These are phyloP conservation scores for Myxozyma monticola DNA, from an alignment of 805 yeast genomes.

Conservation along the genomic window DNA sequence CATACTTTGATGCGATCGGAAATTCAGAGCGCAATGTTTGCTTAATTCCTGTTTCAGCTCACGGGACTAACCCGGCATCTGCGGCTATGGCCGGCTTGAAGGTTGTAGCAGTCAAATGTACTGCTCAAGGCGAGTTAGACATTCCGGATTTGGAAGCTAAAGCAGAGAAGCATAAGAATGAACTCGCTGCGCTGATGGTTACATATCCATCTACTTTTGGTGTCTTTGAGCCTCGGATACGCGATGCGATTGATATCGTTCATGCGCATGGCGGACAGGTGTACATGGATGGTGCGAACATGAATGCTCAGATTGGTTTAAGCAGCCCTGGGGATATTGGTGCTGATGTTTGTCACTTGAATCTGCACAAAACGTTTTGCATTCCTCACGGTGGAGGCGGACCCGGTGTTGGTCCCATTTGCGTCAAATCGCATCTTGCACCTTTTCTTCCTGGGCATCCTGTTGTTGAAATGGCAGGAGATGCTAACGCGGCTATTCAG, in stretches of 20 bases:
- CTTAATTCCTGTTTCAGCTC: slow-evolving; percentile 95
- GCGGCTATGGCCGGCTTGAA: slow-evolving; percentile 96
- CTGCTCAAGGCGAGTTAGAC: slow-evolving; percentile 82
- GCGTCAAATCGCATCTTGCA: slow-evolving; percentile 78
- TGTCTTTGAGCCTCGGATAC: slow-evolving; percentile 88
- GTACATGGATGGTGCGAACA: slow-evolving; percentile 97
- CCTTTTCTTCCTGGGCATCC: slow-evolving; percentile 83
- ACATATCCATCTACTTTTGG: slow-evolving; percentile 98
- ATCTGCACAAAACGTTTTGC: slow-evolving; percentile 95
- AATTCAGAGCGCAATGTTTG: slow-evolving; percentile 78
- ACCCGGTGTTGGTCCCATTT: slow-evolving; percentile 98
- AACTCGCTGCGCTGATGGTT: slow-evolving; percentile 89
- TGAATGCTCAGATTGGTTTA: slow-evolving; percentile 98
- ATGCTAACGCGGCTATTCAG: slow-evolving; percentile 51
- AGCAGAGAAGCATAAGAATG: slow-evolving; percentile 65
- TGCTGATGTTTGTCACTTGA: slow-evolving; percentile 97
- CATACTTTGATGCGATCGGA: slow-evolving; percentile 70
- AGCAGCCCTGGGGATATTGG: slow-evolving; percentile 98
- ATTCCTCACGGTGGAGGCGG: slow-evolving; percentile 99
- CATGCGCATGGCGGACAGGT: slow-evolving; percentile 92
- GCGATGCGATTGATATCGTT: slow-evolving; percentile 78
- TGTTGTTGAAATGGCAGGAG: slow-evolving; percentile 52
- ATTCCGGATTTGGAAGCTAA: slow-evolving; percentile 70
- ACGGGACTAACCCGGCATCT: slow-evolving; percentile 98
- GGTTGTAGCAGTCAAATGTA: slow-evolving; percentile 89